phyloP scores from a whole-genome alignment of 306 rosid genomes.

The Trifolium pratense region DNA sequence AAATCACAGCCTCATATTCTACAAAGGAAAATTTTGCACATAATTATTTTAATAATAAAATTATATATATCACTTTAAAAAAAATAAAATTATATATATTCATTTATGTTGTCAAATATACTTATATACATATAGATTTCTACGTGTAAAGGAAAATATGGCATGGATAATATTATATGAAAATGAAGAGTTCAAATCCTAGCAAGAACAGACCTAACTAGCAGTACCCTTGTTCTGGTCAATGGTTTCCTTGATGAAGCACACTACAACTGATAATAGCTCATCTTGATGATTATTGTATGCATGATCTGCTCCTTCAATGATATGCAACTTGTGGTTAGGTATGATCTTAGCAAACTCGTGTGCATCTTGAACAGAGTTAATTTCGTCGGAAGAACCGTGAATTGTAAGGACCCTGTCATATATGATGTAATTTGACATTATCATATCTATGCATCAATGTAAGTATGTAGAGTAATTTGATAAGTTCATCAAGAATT shows the following conservation, averaged over 20 bases:
- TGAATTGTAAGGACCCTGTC: conserved; percentile 74
- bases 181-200: conserved; percentile 26
- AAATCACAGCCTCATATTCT: too few relatives aligned
- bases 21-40: too few relatives aligned
- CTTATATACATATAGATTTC: too few relatives aligned
- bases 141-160: too few relatives aligned
- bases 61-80: too few relatives aligned
- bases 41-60: too few relatives aligned
- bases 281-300: conserved; percentile 60
- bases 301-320: conserved; percentile 71
- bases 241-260: conserved; percentile 50
- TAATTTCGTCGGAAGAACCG: conserved; percentile 64
- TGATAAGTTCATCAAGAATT: neutral
- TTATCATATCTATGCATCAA: conserved; percentile 30
- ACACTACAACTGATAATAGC: conserved; percentile 51
- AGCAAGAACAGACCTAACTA: conserved; percentile 40
- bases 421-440: conserved; percentile 18
- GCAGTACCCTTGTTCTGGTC: conserved; percentile 45
- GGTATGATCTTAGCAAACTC: conserved; percentile 73
- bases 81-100: too few relatives aligned
- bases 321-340: conserved; percentile 61
- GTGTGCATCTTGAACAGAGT: conserved; percentile 59
- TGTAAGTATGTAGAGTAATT: neutral
- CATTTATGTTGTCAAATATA: too few relatives aligned
- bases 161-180: too few relatives aligned